Conservation (phyloP, 176 grass and related monocot species). For the Carex parvula region DNA sequence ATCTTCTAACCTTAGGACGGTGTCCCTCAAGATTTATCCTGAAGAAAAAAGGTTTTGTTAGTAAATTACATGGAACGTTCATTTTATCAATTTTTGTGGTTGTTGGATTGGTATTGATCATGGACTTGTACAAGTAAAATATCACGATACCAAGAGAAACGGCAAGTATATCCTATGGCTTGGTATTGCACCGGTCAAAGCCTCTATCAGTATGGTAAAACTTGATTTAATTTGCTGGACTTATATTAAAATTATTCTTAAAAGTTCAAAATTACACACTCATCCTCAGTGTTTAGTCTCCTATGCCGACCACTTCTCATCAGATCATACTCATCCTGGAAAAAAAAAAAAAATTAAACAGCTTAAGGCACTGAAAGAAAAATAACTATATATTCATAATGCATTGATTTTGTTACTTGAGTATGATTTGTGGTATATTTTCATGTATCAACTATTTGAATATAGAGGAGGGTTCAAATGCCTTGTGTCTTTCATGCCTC, state of each 20-base stretch:
- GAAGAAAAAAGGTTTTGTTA: not conserved
- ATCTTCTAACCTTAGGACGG: constrained; percentile 71
- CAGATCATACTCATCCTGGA: constrained; percentile 72
- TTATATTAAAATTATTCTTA: not conserved
- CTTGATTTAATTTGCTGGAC: not conserved
- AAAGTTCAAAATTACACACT: constrained; percentile 44
- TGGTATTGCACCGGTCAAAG: not conserved
- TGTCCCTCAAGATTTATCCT: constrained; percentile 91
- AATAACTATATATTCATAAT: constrained; percentile 13
- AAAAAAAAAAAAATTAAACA: constrained; percentile 30
- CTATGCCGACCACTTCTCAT: constrained; percentile 44
- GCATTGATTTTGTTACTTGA: not conserved
- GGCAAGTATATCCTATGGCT: not conserved
- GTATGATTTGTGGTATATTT: not conserved
- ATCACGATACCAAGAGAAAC: not conserved
- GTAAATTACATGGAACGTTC: not conserved
- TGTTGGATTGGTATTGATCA: constrained; percentile 13
- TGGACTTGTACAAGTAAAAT: not conserved
- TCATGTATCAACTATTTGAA: not conserved
- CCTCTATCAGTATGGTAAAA: no score
- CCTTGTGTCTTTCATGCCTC: no score
- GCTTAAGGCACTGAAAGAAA: constrained; percentile 10
- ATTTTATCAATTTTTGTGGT: not conserved
- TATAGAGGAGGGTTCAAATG: not conserved
- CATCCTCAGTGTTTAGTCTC: constrained; percentile 54